Conservation (phyloP, 305 asterid genomes). For the Fraxinus nigra region DNA sequence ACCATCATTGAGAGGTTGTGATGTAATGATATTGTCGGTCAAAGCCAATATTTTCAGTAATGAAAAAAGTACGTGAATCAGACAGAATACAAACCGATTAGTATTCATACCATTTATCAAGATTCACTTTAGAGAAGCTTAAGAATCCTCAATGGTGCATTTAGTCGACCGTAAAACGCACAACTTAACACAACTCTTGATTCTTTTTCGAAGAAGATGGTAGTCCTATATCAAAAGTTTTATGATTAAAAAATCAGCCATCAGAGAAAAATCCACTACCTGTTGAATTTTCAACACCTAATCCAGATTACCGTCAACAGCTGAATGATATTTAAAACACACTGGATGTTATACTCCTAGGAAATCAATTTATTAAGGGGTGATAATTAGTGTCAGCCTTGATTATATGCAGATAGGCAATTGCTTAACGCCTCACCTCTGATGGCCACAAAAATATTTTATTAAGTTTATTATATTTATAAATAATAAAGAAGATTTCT, state of each 20-base stretch:
- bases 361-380: neutral
- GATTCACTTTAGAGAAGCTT: neutral
- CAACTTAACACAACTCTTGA: neutral
- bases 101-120: neutral
- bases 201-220: neutral
- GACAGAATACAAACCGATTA: neutral
- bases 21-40: constrained; percentile 18
- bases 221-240: neutral
- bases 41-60: constrained; percentile 14
- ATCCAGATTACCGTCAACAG: neutral
- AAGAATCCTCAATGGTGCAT: neutral
- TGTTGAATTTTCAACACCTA: neutral
- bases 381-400: neutral
- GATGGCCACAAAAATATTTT: neutral
- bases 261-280: neutral
- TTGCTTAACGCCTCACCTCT: neutral
- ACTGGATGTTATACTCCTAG: neutral
- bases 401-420: neutral
- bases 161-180: neutral
- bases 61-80: neutral
- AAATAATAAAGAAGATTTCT: too few relatives aligned
- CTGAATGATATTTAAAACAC: neutral
- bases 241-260: neutral
- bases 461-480: too few relatives aligned
- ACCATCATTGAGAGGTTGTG: constrained; percentile 36